Evolutionary conservation across 441 rosid genomes (phyloP).

Genomic region (Syzygium malaccense): DNA sequence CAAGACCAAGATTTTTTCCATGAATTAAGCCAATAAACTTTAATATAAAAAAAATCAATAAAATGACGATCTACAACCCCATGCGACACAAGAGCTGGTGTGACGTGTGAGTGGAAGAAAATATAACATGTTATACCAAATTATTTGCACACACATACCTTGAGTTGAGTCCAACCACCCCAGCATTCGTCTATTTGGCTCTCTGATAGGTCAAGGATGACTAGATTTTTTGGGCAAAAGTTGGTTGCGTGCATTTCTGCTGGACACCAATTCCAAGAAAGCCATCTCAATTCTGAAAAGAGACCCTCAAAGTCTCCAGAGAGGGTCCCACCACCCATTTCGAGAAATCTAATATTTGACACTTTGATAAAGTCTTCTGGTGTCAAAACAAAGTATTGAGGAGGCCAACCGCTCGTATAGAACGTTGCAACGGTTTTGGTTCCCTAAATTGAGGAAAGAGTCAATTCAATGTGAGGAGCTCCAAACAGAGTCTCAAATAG

Average conservation of each 20-base stretch:
- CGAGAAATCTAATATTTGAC: rapidly evolving
- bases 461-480: not conserved
- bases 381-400: no score
- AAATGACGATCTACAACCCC: no score
- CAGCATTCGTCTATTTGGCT: not conserved
- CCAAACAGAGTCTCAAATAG: not conserved
- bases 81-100: not conserved
- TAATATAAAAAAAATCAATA: not conserved
- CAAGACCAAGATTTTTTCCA: not conserved
- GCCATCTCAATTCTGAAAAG: not conserved
- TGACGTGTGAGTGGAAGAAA: no score
- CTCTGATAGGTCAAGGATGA: rapidly evolving
- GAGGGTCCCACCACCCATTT: rapidly evolving
- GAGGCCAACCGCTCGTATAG: rapidly evolving
- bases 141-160: not conserved
- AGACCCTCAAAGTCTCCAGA: not conserved
- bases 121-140: no score
- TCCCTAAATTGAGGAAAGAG: not conserved
- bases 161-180: not conserved
- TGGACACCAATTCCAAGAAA: rapidly evolving
- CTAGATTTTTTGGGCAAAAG: not conserved
- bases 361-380: not conserved
- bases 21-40: not conserved
- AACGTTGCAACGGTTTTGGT: rapidly evolving
- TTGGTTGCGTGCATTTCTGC: not conserved